phyloP scores from a whole-genome alignment of 495 filamentous ascomycete species.

The Tuber brumale region DNA sequence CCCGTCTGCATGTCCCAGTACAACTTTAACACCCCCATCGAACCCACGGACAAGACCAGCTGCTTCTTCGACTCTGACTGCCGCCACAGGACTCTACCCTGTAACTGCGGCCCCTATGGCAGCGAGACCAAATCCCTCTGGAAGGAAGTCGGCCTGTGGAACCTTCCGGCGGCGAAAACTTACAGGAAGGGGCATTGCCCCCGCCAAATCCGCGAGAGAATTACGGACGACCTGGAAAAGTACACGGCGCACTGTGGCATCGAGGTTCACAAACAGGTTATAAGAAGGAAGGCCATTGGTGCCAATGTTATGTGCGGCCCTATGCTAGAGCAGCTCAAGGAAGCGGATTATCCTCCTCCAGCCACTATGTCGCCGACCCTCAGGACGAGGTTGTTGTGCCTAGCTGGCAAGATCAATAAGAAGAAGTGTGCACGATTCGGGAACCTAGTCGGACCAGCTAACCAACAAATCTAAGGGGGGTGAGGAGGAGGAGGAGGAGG shows the following conservation, averaged over 20 bases:
- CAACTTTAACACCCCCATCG: constrained; percentile 28
- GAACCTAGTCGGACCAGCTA: background rate
- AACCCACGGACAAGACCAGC: constrained; percentile 20
- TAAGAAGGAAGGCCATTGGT: constrained; percentile 17
- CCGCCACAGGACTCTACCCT: constrained; percentile 32
- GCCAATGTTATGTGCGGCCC: constrained; percentile 11
- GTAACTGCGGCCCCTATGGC: constrained; percentile 27
- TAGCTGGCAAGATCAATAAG: constrained; percentile 11
- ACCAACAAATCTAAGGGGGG: background rate
- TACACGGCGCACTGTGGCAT: constrained; percentile 33
- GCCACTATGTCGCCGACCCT: constrained; percentile 14
- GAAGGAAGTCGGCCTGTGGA: constrained; percentile 26
- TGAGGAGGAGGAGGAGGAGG: no score
- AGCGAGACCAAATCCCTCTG: constrained; percentile 22
- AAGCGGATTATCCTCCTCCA: constrained; percentile 2
- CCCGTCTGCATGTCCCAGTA: constrained; percentile 31
- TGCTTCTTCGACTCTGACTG: constrained; percentile 25
- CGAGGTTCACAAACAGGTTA: constrained; percentile 12
- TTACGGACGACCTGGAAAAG: constrained; percentile 28
- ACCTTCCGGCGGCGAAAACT: constrained; percentile 4
- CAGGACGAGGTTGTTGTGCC: constrained; percentile 16
- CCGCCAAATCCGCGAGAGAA: constrained; percentile 30
- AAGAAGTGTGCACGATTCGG: constrained; percentile 9
- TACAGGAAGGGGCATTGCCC: constrained; percentile 23
- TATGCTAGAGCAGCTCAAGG: constrained; percentile 13